Base-by-base conservation (phyloP, 106 monocot genomes). In the Allium fistulosum region DNA sequence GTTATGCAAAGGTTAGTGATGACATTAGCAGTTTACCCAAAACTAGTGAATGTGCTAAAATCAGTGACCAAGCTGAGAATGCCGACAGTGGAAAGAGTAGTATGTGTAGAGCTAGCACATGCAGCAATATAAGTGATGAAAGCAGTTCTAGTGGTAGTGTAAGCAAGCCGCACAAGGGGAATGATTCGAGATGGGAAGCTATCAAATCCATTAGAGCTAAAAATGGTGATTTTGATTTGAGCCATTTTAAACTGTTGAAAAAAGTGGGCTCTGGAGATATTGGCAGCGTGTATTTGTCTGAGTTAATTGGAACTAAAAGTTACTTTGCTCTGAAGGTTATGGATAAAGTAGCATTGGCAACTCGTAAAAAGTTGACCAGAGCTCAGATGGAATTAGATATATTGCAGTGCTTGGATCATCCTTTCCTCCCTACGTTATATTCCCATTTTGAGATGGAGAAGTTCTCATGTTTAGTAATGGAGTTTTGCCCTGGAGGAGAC, bases 361-460 rank as follows among this genome's bases (percentile, higher is more conserved):
- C 64, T 26, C 73, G 73, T 4, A 73, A 73, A 48, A 73, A 73
- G 64, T 52, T 73, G 55, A 53, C 65, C 56, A 51, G 73, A 18
- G 73, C 73, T 63, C 73, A 73, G 46, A 73, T 51, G 5, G 63
- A 73, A 57, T 64, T 46, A 64, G 73, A 73, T 55, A 73, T 73
- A 73, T 50, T 73, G 63, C 73, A 73, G 48, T 73, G 73, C 64
- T 62, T 73, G 63, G 73, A 73, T 64, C 73, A 73, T 64, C 73
- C 73, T 10, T 73, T 73, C 48, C 73, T 73, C 53, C 73, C 73
- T 4, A 73, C 73, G 53, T 62, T 73, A 45, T 73, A 73, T 51
- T 56, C 64, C 17, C 73, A 73, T n/a, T 73, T 73, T 47, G 73
- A 73, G 57, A 73, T 64, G 17, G 73, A 73, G 11, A 73, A 73